These are phyloP conservation scores for Saccharomycopsis hybrid DNA, from an alignment of 1,139 yeast genomes.

Conservation along the genomic window DNA sequence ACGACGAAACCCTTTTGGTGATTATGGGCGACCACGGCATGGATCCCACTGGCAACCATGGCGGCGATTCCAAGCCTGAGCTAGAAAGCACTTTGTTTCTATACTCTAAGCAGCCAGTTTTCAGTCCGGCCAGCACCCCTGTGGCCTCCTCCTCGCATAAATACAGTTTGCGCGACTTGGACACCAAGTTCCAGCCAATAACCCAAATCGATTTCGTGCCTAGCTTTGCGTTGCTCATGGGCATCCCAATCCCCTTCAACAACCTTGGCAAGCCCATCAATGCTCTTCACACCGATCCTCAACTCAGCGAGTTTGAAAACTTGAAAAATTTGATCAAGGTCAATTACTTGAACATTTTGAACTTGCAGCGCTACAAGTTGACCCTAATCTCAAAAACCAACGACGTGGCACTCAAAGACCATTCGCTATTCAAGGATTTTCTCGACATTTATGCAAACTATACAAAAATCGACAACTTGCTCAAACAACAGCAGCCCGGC, in stretches of 20 bases:
- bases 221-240: slow-evolving; percentile 69
- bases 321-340: slow-evolving; percentile 33
- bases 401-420: slow-evolving; percentile 7
- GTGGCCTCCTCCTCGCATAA: neutral
- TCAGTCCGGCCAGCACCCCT: slow-evolving; percentile 19
- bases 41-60: slow-evolving; percentile 95
- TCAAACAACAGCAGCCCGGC: too few relatives aligned
- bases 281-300: slow-evolving; percentile 50
- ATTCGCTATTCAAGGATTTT: slow-evolving; percentile 11
- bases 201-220: slow-evolving; percentile 92
- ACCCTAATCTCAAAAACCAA: slow-evolving; percentile 24
- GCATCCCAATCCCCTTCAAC: slow-evolving; percentile 90
- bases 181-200: slow-evolving; percentile 45
- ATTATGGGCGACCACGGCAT: slow-evolving; percentile 97
- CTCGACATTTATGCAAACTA: slow-evolving; percentile 6
- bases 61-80: slow-evolving; percentile 89
- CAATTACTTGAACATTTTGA: slow-evolving; percentile 45
- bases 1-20: slow-evolving; percentile 71
- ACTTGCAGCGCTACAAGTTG: slow-evolving; percentile 48
- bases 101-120: slow-evolving; percentile 52
- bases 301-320: neutral
- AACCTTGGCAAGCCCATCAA: slow-evolving; percentile 85
- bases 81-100: slow-evolving; percentile 81
- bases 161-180: slow-evolving; percentile 8
- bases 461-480: neutral